Base-by-base conservation (phyloP, 352 stramenopile genomes). In the Phytophthora citrophthora region DNA sequence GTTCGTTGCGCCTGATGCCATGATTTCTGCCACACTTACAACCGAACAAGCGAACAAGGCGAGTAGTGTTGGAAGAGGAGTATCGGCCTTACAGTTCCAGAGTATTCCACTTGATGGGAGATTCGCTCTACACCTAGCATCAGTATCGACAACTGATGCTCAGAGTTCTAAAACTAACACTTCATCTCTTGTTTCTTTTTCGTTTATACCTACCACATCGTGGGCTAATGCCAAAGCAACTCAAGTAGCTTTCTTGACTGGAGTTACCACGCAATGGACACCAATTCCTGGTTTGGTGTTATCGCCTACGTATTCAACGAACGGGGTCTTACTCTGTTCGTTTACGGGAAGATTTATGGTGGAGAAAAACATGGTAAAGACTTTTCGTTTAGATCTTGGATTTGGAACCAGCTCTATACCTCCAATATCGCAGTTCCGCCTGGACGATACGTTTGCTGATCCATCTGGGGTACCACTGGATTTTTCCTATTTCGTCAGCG, bases 341-440 rank as follows among this genome's bases (percentile, higher is more conserved):
- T 89, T 87, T 53, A 84, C 70, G 0, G 77, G 77, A 5, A 69
- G 80, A 32, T 76, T 89, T 51, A 83, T 86, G 27, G 50, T 84
- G 18, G 78, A 89, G 26, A 81, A 87, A 24, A 59, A 43, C 16
- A 64, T 66, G 1, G 65, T 77, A 5, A 87, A 82, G 50, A 64
- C 52, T 0, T 89, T 89, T 61, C 67, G 55, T 10, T 61, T 89
- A 10, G 80, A 84, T 61, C 50, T 87, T 9, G 74, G 61, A 2
- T 77, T 86, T 52, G 70, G 64, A 36, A 34, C 49, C 24, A 66
- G 24, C 12, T 38, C 27, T 56, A 20, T 36, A n/a, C 43, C 67
- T 13, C 23, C 40, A 0, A 18, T 46, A 1, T 61, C 69, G 1
- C 66, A 81, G 32, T 79, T 76, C 55, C 67, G 48, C 9, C 18